phyloP scores from a whole-genome alignment of 139 green algal species.

The Haematococcus lacustris region DNA sequence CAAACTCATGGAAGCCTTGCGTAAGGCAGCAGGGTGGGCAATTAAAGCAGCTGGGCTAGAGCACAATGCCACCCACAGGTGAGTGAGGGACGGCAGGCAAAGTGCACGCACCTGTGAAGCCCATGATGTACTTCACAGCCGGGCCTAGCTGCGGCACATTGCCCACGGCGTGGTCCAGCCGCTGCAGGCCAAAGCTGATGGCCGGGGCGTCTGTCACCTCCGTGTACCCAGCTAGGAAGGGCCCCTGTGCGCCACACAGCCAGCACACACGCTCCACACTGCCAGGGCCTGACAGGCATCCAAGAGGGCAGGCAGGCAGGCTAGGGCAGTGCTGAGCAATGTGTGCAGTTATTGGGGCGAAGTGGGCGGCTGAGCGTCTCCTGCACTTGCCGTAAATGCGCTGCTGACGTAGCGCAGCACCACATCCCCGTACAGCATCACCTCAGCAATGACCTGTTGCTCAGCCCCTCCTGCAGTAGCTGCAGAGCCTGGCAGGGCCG shows the following conservation, averaged over 20 bases:
- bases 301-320: no score
- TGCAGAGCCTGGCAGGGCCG: no score
- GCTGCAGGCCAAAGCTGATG: constrained; percentile 65
- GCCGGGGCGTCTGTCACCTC: constrained; percentile 29
- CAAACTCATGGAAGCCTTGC: constrained; percentile 97
- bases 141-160: constrained; percentile 82
- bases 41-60: no score
- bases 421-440: constrained; percentile 91
- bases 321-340: no score
- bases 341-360: no score
- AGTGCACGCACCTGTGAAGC: constrained; percentile 73
- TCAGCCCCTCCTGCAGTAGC: no score
- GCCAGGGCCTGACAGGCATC: no score
- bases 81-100: no score
- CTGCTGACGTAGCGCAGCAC: constrained; percentile 60
- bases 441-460: constrained; percentile 50
- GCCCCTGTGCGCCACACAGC: constrained; percentile 31
- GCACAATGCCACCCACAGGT: no score
- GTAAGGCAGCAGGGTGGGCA: no score
- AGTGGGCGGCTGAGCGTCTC: no score
- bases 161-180: constrained; percentile 93
- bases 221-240: constrained; percentile 76
- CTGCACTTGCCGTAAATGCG: constrained; percentile 12
- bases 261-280: no score
- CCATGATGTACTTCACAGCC: constrained; percentile 76